Evolutionary conservation across 2,329 filamentous ascomycete species (phyloP), one percentile per base, ranked within the genome.

Genomic region (Beauveria bassiana): DNA sequence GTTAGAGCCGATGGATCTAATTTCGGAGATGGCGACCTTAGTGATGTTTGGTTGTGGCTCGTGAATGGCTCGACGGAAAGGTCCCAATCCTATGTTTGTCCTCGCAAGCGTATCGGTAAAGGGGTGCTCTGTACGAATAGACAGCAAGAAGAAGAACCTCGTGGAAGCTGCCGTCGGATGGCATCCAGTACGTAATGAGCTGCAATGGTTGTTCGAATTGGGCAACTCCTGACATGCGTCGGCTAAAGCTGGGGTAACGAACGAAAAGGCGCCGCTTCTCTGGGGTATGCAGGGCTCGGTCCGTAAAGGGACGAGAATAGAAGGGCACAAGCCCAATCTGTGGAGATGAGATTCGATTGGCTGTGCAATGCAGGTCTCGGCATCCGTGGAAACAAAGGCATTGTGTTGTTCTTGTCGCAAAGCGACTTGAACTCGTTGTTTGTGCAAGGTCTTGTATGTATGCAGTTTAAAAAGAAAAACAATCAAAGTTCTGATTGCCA

Each of bases 131-230:
- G 56, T 14, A 22, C 22, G 22, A 22, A 22, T 22, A n/a, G 7
- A 24, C 57, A n/a, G 50, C 12, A 10, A 56, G 52, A 26, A 18
- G 28, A 18, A 59, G 26, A 14, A 34, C 20, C n/a, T 47, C 28
- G 26, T 60, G 40, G 28, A 38, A 53, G 46, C 47, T 60, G 49
- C 28, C 26, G 57, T 53, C 12, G 14, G 46, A 28, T 60, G 46
- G 20, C 31, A 58, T 34, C 14, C 28, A 53, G 58, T 60, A 60
- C 58, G 58, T 60, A 53, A 60, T 60, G 58, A 60, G 58, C 58
- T 46, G 58, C 49, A 46, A 40, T 14, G 9, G n/a, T 14, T 40
- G 58, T 60, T 49, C 49, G n/a, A 53, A 60, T 60, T 18, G 26
- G 57, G 47, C 47, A 59, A 59, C 47, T 59, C 57, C 46, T 42